Percentiles rank a stretch among this genome's conserved stretches.
Conservation (phyloP, 352 stramenopile genomes). For the Globisporangium apiculatum region DNA sequence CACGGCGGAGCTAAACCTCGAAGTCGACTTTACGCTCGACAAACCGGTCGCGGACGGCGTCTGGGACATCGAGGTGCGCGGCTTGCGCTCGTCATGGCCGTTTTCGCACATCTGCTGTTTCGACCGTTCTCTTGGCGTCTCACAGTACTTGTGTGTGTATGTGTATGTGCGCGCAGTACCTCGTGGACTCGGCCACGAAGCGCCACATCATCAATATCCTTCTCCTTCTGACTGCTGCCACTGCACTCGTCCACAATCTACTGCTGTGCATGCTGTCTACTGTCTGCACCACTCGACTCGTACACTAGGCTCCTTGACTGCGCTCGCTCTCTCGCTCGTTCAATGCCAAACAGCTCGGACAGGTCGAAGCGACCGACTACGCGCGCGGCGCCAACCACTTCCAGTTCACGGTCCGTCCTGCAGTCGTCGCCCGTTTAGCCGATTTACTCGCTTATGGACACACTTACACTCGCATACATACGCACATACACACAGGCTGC, state of each 20-base stretch:
- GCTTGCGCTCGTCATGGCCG: background rate
- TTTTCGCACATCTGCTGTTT: no score
- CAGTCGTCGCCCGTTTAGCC: no score
- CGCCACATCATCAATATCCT: slow-evolving; percentile 87
- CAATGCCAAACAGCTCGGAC: slow-evolving; percentile 50
- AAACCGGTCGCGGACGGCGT: slow-evolving; percentile 50
- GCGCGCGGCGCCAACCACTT: slow-evolving; percentile 66
- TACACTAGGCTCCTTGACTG: slow-evolving; percentile 23
- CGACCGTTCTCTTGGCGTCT: background rate
- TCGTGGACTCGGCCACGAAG: slow-evolving; percentile 80
- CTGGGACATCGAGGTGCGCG: slow-evolving; percentile 70
- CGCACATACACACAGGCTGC: slow-evolving; percentile 24
- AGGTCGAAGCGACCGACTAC: slow-evolving; percentile 62
- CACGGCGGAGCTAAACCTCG: slow-evolving; percentile 67
- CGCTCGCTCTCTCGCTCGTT: background rate
- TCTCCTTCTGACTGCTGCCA: slow-evolving; percentile 10
- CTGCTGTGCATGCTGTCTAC: no score
- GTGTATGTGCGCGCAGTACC: slow-evolving; percentile 35
- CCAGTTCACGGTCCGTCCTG: slow-evolving; percentile 66
- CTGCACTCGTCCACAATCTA: background rate
- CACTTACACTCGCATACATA: background rate
- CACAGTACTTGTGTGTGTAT: background rate
- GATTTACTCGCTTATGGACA: background rate
- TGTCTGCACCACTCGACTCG: background rate
- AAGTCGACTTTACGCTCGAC: slow-evolving; percentile 75